Evolutionary conservation across 257 asterid species (phyloP).

Genomic region (Petunia axillaris): DNA sequence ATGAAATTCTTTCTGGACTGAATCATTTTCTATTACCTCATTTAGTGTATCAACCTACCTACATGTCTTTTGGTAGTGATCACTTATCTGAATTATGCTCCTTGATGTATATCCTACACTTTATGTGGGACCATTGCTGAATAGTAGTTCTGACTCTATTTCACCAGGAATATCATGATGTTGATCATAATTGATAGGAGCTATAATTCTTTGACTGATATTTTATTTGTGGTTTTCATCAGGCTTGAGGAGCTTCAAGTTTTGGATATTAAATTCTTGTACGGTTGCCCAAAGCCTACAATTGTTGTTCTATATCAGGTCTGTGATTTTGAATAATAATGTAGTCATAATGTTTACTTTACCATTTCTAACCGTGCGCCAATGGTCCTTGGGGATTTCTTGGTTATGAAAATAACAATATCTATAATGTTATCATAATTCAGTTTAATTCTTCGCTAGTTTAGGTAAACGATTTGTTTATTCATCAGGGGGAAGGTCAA

Average conservation of each 20-base stretch:
- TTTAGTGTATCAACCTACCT: conserved; percentile 10
- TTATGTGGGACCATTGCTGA: background rate
- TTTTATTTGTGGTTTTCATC: conserved; percentile 33
- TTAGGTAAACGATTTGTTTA: background rate
- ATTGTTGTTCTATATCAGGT: conserved; percentile 96
- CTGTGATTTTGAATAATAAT: conserved; percentile 10
- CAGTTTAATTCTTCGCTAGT: background rate
- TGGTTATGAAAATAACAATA: no score
- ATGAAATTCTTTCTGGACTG: background rate
- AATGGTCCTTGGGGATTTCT: no score
- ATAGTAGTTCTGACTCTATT: conserved; percentile 11
- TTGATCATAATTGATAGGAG: background rate
- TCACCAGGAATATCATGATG: conserved; percentile 18
- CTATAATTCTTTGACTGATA: conserved; percentile 24
- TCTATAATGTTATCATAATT: no score
- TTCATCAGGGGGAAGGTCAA: background rate
- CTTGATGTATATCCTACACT: conserved; percentile 18
- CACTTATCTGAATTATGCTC: conserved; percentile 10
- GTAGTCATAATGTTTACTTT: background rate
- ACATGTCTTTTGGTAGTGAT: background rate
- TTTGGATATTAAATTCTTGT: conserved; percentile 88
- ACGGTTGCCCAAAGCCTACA: conserved; percentile 89
- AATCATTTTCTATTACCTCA: conserved; percentile 16
- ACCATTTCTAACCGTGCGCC: background rate
- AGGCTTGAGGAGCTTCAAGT: conserved; percentile 98